phyloP scores from a whole-genome alignment of 176 grass and related monocot species.

The Lolium rigidum region DNA sequence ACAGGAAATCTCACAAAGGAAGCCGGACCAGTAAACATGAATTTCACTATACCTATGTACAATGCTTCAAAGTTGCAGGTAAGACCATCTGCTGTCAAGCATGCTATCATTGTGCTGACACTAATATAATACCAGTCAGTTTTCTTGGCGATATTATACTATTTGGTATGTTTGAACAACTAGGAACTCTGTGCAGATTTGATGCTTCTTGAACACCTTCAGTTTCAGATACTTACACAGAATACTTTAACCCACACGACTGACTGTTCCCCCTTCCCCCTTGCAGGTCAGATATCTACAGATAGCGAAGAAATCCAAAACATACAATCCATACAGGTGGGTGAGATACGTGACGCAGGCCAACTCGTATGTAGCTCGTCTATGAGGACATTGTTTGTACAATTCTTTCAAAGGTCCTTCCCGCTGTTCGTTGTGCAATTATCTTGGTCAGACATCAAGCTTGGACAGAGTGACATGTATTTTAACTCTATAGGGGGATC shows the following conservation, averaged over 20 bases:
- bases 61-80: conserved; percentile 97
- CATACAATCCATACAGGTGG: conserved; percentile 97
- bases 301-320: conserved; percentile 95
- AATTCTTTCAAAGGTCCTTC: conserved; percentile 20
- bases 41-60: conserved; percentile 99
- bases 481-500: conserved; percentile 49
- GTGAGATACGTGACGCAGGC: conserved; percentile 97
- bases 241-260: background rate
- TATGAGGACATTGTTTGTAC: conserved; percentile 54
- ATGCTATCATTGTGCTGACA: background rate
- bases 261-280: background rate
- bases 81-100: conserved; percentile 26
- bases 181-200: background rate
- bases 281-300: conserved; percentile 97
- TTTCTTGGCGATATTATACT: background rate
- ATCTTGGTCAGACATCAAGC: conserved; percentile 10
- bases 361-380: conserved; percentile 91
- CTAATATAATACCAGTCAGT: background rate
- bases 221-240: conserved; percentile 11
- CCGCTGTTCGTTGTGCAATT: conserved; percentile 24
- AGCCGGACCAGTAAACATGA: conserved; percentile 97
- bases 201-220: conserved; percentile 26
- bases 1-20: conserved; percentile 94
- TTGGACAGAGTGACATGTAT: conserved; percentile 28
- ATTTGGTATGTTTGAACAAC: background rate